These are phyloP conservation scores for Xylaria sp. DNA, from an alignment of 495 filamentous ascomycete genomes.

Conservation along the genomic window DNA sequence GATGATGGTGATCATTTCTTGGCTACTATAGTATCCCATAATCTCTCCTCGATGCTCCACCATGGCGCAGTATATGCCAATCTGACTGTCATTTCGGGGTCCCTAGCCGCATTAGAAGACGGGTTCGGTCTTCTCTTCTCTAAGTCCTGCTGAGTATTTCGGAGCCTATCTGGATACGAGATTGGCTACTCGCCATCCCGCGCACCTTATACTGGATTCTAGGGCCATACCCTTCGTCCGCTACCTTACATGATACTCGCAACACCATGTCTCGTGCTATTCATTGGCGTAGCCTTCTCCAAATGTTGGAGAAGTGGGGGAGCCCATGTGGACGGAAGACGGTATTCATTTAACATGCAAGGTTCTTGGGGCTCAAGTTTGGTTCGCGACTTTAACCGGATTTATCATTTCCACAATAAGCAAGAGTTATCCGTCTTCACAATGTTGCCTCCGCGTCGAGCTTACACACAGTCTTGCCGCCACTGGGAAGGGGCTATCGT, in stretches of 20 bases:
- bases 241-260: slow-evolving; percentile 14
- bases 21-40: slow-evolving; percentile 9
- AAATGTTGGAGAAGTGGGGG: slow-evolving; percentile 20
- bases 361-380: slow-evolving; percentile 7
- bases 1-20: slow-evolving; percentile 15
- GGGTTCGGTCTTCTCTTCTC: neutral
- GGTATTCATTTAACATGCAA: slow-evolving; percentile 1
- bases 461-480: neutral
- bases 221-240: neutral
- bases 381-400: slow-evolving; percentile 20
- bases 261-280: neutral
- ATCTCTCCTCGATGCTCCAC: neutral
- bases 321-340: slow-evolving; percentile 1
- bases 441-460: slow-evolving; percentile 9
- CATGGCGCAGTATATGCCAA: slow-evolving; percentile 2
- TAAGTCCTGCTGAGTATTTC: neutral
- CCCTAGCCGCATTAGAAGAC: neutral
- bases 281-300: slow-evolving; percentile 13
- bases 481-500: neutral
- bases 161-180: neutral
- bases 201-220: neutral
- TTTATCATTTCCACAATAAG: slow-evolving; percentile 27
- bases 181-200: neutral
- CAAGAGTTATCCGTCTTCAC: slow-evolving; percentile 12
- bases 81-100: slow-evolving; percentile 1